Base-by-base conservation (phyloP, 2,329 filamentous ascomycete species). In the Trichoderma arundinaceum region DNA sequence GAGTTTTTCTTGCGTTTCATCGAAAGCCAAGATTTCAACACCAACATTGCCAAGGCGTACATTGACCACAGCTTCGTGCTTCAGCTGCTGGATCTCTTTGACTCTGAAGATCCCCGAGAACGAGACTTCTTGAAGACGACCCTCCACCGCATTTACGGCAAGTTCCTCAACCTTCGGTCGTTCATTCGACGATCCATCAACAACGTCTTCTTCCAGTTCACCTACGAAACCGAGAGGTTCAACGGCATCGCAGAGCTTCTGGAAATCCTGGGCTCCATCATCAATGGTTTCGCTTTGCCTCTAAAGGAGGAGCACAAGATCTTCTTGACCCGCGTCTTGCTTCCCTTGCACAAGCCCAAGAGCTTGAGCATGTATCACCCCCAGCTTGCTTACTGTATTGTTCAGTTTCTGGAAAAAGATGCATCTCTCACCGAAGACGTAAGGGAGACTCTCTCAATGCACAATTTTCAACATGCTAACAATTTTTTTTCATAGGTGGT, bases 121-220 rank as follows among this genome's bases (percentile, higher is more conserved):
- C 88, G 95, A 69, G 95, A 99, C 77, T 99, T 99, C 77, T 83
- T 99, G 71, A 99, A 99, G 84, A 99, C 95, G 0, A 99, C 95
- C 0, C 84, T 99, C 64, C 95, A 99, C 80, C 89, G 95, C 68
- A 99, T 99, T 76, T 99, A 99, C 76, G 95, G 95, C 74, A 99
- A 99, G 82, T 99, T 99, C 80, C 86, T 99, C 73, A 99, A 99
- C 77, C 84, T 99, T 69, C 90, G 95, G 67, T 98, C 95, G 35
- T 99, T 96, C 78, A 99, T 99, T 75, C 88, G 95, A 75, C 89
- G 95, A 73, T 99, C 95, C 65, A 99, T 99, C 85, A 99, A 99
- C 87, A 98, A 99, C 75, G 95, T 99, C 73, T 99, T 99, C 82
- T 99, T 99, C 85, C 95, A 99, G 76, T 99, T 99, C 78, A 94